A percentile compares a stretch with the other conserved stretches of the same genome.
Conservation (phyloP, 345 rosid species). For the Pseudoturritis turrita region DNA sequence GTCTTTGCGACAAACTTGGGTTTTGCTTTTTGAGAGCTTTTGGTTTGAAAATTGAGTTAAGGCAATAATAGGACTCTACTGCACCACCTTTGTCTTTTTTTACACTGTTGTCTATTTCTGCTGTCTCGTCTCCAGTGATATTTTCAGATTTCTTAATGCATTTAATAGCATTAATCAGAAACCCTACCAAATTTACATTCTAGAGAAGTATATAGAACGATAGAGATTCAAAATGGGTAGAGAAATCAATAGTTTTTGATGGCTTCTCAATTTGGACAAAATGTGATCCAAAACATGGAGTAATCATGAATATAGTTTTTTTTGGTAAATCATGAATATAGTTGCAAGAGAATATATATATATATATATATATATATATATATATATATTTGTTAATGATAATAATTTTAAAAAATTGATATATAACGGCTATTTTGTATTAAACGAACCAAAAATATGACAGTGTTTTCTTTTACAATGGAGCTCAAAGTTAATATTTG, state of each 20-base stretch:
- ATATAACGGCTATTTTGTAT: too few species aligned
- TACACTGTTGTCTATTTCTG: slow-evolving; percentile 20
- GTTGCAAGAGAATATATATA: neutral
- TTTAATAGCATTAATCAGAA: neutral
- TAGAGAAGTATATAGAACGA: neutral
- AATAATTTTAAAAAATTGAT: too few species aligned
- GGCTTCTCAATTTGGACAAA: neutral
- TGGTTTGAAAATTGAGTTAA: slow-evolving; percentile 30
- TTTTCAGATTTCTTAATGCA: neutral
- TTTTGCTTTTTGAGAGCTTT: slow-evolving; percentile 29
- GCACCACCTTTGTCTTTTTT: slow-evolving; percentile 23
- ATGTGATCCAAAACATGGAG: neutral
- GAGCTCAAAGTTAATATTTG: too few species aligned
- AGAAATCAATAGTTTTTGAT: neutral
- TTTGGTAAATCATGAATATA: neutral
- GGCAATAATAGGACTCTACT: slow-evolving; percentile 22
- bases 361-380: too few species aligned
- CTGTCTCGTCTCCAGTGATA: slow-evolving; percentile 19
- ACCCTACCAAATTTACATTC: neutral
- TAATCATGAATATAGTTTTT: neutral
- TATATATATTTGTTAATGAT: too few species aligned
- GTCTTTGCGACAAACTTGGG: slow-evolving; percentile 18
- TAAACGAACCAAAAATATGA: too few species aligned
- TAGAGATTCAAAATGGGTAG: neutral
- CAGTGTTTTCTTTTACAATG: too few species aligned